Percentiles rank a stretch among this genome's conserved stretches.
Conservation (phyloP, 1,139 yeast species). For the Wickerhamomyces sp. region DNA sequence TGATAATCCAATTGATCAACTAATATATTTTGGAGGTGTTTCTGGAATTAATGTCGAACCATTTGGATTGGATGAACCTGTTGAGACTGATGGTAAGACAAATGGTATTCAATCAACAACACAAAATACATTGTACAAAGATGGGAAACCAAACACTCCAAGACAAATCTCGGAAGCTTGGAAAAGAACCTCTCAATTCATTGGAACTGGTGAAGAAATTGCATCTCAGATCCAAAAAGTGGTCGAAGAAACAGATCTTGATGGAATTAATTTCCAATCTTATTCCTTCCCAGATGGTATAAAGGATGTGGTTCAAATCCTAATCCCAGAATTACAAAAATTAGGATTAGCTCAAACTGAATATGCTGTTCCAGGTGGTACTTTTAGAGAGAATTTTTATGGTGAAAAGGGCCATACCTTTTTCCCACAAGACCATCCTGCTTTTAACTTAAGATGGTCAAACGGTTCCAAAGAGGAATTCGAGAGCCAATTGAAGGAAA, state of each 20-base stretch:
- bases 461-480: slow-evolving; percentile 6
- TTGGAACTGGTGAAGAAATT: slow-evolving; percentile 24
- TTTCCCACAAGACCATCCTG: slow-evolving; percentile 26
- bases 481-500: slow-evolving; percentile 8
- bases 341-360: slow-evolving; percentile 26
- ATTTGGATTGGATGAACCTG: slow-evolving; percentile 1
- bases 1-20: slow-evolving; percentile 29
- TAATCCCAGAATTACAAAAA: slow-evolving; percentile 26
- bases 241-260: slow-evolving; percentile 26
- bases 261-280: slow-evolving; percentile 27
- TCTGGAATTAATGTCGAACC: slow-evolving; percentile 1
- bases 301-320: slow-evolving; percentile 25
- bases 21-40: slow-evolving; percentile 26
- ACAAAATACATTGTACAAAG: slow-evolving; percentile 5
- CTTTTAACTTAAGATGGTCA: slow-evolving; percentile 32
- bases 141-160: slow-evolving; percentile 13
- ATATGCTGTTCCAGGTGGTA: slow-evolving; percentile 18
- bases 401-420: slow-evolving; percentile 24
- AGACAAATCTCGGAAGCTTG: slow-evolving; percentile 5
- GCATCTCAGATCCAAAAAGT: slow-evolving; percentile 25
- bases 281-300: slow-evolving; percentile 25
- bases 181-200: slow-evolving; percentile 11
- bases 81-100: slow-evolving; percentile 1
- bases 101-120: neutral
- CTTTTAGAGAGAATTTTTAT: slow-evolving; percentile 21